A percentile compares a stretch with the other conserved stretches of the same genome.
Evolutionary conservation across 2,329 filamentous ascomycete genomes (phyloP).

Genomic region (Diaporthe sp.): DNA sequence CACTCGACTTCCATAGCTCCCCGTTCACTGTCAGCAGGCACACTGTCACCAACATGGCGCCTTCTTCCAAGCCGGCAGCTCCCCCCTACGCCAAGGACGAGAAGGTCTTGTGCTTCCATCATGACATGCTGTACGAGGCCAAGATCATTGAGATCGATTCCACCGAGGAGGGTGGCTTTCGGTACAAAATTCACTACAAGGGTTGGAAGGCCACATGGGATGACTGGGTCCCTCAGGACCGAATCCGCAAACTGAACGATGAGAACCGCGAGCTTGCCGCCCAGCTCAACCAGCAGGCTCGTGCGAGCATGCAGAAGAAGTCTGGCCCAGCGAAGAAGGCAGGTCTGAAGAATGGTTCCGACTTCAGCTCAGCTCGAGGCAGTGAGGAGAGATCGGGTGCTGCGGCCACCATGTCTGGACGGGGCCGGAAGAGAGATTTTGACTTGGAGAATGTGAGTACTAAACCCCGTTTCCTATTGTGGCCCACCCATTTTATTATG

Average conservation of each 20-base stretch:
- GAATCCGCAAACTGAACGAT: slow-evolving; percentile 92
- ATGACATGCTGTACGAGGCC: slow-evolving; percentile 96
- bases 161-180: slow-evolving; percentile 80
- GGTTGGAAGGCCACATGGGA: slow-evolving; percentile 99
- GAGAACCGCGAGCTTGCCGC: slow-evolving; percentile 93
- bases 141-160: slow-evolving; percentile 87
- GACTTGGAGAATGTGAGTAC: slow-evolving; percentile 85
- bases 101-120: slow-evolving; percentile 96
- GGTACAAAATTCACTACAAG: slow-evolving; percentile 98
- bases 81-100: slow-evolving; percentile 82
- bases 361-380: slow-evolving; percentile 76
- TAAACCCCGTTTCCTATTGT: slow-evolving; percentile 42
- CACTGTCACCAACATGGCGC: slow-evolving; percentile 51
- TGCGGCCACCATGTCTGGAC: slow-evolving; percentile 70
- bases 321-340: slow-evolving; percentile 56
- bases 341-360: slow-evolving; percentile 68
- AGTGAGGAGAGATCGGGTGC: slow-evolving; percentile 83
- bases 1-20: neutral
- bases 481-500: neutral
- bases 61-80: slow-evolving; percentile 57
- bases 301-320: slow-evolving; percentile 66
- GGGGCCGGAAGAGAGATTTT: slow-evolving; percentile 82
- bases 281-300: slow-evolving; percentile 79
- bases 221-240: slow-evolving; percentile 96
- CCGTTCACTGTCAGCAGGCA: neutral